Percentiles rank a stretch among this genome's conserved stretches.
Conservation (phyloP, 768 basidiomycete genomes). For the Imleria badia region DNA sequence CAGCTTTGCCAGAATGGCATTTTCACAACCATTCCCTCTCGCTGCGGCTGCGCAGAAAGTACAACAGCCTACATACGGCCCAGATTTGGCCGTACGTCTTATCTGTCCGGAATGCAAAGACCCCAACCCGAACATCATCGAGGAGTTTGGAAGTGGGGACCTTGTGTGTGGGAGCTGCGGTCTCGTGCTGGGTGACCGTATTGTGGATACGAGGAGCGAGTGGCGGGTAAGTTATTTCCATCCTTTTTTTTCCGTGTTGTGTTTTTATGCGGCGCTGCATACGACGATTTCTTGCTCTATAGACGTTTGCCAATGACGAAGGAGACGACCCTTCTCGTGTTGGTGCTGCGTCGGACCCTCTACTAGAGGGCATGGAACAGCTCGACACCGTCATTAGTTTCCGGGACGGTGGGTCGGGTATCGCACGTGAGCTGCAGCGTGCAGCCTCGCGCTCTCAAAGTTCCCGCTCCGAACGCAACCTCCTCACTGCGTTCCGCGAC, state of each 20-base stretch:
- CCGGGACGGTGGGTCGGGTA: constrained; percentile 90
- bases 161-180: constrained; percentile 94
- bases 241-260: constrained; percentile 17
- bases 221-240: constrained; percentile 74
- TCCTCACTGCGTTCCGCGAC: constrained; percentile 86
- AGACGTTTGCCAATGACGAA: constrained; percentile 99
- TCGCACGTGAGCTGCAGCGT: constrained; percentile 89
- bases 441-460: constrained; percentile 81
- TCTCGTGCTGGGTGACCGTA: constrained; percentile 90
- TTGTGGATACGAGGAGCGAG: constrained; percentile 98
- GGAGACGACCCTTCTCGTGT: constrained; percentile 99
- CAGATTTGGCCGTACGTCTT: constrained; percentile 83
- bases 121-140: constrained; percentile 90
- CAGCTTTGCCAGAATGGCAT: constrained; percentile 52
- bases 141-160: constrained; percentile 98
- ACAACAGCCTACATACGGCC: constrained; percentile 64
- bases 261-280: constrained; percentile 19
- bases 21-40: constrained; percentile 78
- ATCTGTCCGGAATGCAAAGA: constrained; percentile 96
- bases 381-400: constrained; percentile 95
- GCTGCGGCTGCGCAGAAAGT: constrained; percentile 52
- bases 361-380: constrained; percentile 93
- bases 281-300: constrained; percentile 21
- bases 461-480: constrained; percentile 80
- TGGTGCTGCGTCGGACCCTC: constrained; percentile 90